Evolutionary conservation across 371 early-diverging fungal species (phyloP), one percentile per base, ranked within the genome.

Genomic region (Sporodiniella umbellata): DNA sequence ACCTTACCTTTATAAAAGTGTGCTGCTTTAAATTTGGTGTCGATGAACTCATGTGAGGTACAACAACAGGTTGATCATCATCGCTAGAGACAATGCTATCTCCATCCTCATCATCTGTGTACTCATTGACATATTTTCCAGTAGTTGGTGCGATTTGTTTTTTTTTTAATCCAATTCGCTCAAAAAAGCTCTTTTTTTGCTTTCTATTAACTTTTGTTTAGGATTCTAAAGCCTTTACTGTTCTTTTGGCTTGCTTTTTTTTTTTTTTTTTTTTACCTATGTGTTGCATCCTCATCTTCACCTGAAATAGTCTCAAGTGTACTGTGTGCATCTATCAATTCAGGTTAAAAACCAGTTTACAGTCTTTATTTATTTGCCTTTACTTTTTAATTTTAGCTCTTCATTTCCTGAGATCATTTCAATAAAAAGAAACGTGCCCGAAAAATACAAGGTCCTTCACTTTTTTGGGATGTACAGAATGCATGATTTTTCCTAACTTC

Each of bases 141-240:
- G 33, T 38, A 24, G 38, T 44, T 25, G 35, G 42, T 33, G 38
- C 24, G 4, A 33, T 18, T 18, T 43, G 25, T 26, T 53, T 53
- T 38, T 58, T 58, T 45, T 33, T 48, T 12, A 58, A 18, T 10
- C 54, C 50, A 4, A 58, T 43, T 44, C 54, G n/a, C 38, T 58
- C 50, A 33, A 58, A 58, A 45, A 58, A 58, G 24, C 53, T 31
- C 30, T 30, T 50, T 48, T 50, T 55, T 7, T 40, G 40, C 21
- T 40, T 40, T 40, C 40, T 40, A 21, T 21, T 21, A 10, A 21
- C 21, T 39, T 19, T 19, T 40, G 15, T 7, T 40, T 40, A 17
- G 21, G 21, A n/a, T 40, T 40, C 40, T 21, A 21, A 40, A 21
- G 21, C n/a, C n/a, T n/a, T n/a, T n/a, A n/a, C n/a, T n/a, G n/a